phyloP scores from a whole-genome alignment of 345 rosid species.

The Lumnitzera littorea region DNA sequence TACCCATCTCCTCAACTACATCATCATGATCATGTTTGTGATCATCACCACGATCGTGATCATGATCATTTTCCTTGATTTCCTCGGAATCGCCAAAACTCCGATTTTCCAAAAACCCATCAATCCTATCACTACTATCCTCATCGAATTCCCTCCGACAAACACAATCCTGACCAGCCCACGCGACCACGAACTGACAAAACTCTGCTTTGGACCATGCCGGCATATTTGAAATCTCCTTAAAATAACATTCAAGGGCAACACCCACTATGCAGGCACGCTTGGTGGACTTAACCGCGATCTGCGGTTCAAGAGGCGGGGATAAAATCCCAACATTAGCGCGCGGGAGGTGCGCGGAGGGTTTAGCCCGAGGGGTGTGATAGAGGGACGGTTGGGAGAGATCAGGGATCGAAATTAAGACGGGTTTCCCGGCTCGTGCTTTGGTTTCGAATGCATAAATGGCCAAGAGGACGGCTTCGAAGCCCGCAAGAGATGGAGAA shows the following conservation, averaged over 20 bases:
- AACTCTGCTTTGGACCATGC: constrained; percentile 83
- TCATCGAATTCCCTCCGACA: constrained; percentile 49
- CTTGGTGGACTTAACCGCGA: constrained; percentile 77
- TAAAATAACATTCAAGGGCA: constrained; percentile 63
- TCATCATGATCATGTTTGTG: constrained; percentile 16
- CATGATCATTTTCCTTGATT: too few species aligned
- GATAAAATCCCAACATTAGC: constrained; percentile 47
- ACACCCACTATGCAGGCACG: constrained; percentile 64
- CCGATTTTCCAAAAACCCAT: constrained; percentile 10
- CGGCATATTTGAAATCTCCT: constrained; percentile 81
- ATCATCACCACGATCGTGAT: too few species aligned
- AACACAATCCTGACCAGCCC: constrained; percentile 89
- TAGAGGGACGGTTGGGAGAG: constrained; percentile 90
- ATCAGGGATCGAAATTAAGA: constrained; percentile 69
- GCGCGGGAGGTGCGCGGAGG: constrained; percentile 25
- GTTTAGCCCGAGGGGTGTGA: constrained; percentile 55
- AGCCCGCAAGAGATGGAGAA: constrained; percentile 81
- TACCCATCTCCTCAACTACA: constrained; percentile 30
- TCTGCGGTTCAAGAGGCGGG: constrained; percentile 66
- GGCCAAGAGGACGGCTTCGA: constrained; percentile 90
- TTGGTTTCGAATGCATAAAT: constrained; percentile 74
- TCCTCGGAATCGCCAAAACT: constrained; percentile 21
- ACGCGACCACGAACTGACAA: constrained; percentile 48
- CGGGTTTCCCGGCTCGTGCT: constrained; percentile 69
- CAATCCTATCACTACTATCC: constrained; percentile 6